Evolutionary conservation across 208 protist genomes (phyloP).

Genomic region (Trypanosoma rangeli): DNA sequence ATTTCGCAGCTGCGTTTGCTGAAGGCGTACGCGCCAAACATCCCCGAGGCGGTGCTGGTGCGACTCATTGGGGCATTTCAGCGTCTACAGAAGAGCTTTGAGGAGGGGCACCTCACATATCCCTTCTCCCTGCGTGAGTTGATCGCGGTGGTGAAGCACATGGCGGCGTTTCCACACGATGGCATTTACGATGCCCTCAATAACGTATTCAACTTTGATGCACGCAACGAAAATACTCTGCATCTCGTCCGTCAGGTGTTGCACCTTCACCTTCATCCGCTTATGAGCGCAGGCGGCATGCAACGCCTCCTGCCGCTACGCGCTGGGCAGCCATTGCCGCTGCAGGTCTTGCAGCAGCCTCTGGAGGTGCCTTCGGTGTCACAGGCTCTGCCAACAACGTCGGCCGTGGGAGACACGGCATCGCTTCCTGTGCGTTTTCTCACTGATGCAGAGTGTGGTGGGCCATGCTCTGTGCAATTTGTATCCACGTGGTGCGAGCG

Average conservation of each 20-base stretch:
- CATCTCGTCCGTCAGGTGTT: conserved; percentile 67
- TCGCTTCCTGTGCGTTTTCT: conserved; percentile 22
- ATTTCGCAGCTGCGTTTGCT: conserved; percentile 83
- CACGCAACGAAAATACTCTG: conserved; percentile 73
- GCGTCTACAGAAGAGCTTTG: conserved; percentile 68
- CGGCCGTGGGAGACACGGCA: background rate
- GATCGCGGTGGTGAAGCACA: conserved; percentile 93
- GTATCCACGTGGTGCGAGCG: conserved; percentile 29
- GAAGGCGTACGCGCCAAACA: conserved; percentile 60
- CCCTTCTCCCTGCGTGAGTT: conserved; percentile 93
- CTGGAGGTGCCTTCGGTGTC: conserved; percentile 18
- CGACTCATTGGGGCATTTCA: conserved; percentile 75
- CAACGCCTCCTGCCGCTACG: conserved; percentile 43
- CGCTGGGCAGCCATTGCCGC: conserved; percentile 32
- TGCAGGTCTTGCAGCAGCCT: conserved; percentile 30
- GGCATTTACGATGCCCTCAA: conserved; percentile 76
- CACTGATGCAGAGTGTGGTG: conserved; percentile 9
- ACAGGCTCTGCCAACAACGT: background rate
- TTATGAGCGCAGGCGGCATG: conserved; percentile 47
- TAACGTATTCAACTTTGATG: conserved; percentile 89
- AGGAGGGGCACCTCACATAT: conserved; percentile 88
- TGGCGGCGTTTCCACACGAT: conserved; percentile 88
- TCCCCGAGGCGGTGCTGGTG: conserved; percentile 56
- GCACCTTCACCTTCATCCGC: conserved; percentile 39
- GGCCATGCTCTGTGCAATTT: background rate